Percentiles rank a stretch among this genome's conserved stretches.
phyloP scores from a whole-genome alignment of 129 eudicot species.

The Tagetes patula region DNA sequence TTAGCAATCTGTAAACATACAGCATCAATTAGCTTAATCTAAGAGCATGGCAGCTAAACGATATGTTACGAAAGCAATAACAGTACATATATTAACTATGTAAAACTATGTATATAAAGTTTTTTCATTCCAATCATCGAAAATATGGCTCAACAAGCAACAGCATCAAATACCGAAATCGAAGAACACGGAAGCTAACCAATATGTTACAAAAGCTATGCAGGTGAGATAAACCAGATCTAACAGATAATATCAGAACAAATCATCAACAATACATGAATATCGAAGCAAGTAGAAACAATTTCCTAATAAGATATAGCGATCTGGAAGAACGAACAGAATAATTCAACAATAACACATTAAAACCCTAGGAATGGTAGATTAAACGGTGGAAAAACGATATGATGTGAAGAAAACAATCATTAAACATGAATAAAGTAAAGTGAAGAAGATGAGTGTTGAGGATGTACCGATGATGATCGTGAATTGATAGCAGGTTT shows the following conservation, averaged over 20 bases:
- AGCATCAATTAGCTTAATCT: neutral
- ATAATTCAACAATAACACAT: neutral
- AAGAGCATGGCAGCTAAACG: neutral
- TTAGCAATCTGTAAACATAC: neutral
- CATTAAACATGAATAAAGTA: neutral
- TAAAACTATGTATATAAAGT: neutral
- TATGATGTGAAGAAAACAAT: neutral
- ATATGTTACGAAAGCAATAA: neutral
- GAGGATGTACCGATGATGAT: slow-evolving; percentile 15
- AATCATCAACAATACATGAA: neutral
- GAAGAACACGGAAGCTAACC: too few species aligned
- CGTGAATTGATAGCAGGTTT: neutral
- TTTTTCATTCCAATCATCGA: neutral
- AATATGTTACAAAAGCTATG: neutral
- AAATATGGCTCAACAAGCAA: neutral
- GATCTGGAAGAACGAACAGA: neutral
- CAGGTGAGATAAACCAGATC: neutral
- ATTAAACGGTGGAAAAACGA: neutral
- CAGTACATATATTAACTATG: neutral
- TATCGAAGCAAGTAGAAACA: neutral
- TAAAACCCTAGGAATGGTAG: neutral
- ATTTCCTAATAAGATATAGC: neutral
- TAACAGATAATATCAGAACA: neutral
- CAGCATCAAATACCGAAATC: too few species aligned
- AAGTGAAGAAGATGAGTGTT: slow-evolving; percentile 2